These are phyloP conservation scores for Annulohypoxylon truncatum DNA, from an alignment of 2,329 filamentous ascomycete species.

Conservation along the genomic window DNA sequence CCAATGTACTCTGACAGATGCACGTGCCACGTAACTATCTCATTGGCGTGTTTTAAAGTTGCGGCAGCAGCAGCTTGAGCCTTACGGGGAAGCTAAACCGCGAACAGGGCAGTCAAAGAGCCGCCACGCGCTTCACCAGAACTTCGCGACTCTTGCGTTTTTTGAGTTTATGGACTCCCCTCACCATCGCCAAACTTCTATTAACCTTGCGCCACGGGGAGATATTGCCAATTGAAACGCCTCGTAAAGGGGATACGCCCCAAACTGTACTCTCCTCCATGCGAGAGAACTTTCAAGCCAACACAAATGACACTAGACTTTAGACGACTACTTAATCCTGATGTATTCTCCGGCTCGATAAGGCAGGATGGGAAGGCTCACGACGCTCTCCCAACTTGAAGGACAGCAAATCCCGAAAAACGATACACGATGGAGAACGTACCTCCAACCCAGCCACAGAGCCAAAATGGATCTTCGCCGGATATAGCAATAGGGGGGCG, in stretches of 20 bases:
- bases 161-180: conserved; percentile 1
- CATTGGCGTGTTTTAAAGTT: conserved; percentile 24
- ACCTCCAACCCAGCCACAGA: conserved; percentile 47
- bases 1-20: neutral
- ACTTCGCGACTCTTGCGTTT: conserved; percentile 6
- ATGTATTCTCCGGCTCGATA: conserved; percentile 19
- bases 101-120: conserved; percentile 8
- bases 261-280: neutral
- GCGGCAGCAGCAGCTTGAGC: conserved; percentile 5
- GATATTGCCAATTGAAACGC: neutral
- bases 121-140: conserved; percentile 16
- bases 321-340: conserved; percentile 1
- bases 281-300: neutral
- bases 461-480: conserved; percentile 43
- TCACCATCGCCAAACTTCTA: neutral
- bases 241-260: neutral
- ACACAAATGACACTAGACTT: neutral
- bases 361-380: conserved; percentile 42
- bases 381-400: conserved; percentile 26
- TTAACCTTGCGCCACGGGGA: neutral
- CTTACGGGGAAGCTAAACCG: conserved; percentile 10
- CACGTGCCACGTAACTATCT: conserved; percentile 18
- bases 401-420: conserved; percentile 31
- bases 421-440: conserved; percentile 45
- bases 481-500: conserved; percentile 51